Base-by-base conservation (phyloP, 2,329 filamentous ascomycete genomes). In the Cladosporium phlei region DNA sequence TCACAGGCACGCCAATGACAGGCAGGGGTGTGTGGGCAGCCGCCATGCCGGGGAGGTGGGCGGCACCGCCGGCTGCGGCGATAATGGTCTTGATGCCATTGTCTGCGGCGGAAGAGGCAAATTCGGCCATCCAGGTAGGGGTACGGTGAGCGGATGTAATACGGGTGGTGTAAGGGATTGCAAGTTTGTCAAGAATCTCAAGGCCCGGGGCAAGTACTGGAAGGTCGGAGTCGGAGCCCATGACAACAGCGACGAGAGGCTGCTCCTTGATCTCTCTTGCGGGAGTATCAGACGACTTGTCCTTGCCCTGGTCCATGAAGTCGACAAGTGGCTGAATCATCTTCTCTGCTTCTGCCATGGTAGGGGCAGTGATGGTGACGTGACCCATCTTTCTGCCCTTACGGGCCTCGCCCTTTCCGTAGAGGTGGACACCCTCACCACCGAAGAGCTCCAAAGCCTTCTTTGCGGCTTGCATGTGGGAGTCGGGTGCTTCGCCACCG, bases 341-440 rank as follows among this genome's bases (percentile, higher is more conserved):
- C 12, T 76, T 72, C 62, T 86, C 79, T n/a, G 85, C 81, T 57
- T 83, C 76, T 28, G 77, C 70, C 61, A 90, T 80, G 0, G 79
- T 81, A 10, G 78, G 73, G 1, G 82, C 82, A 2, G 86, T 86
- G 28, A 95, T 70, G 1, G 90, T 97, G 56, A 98, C 80, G 66
- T 98, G 93, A 9, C 91, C 91, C 71, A 97, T 97, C 68, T 97
- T 98, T 35, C 93, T 83, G 25, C 88, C 85, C 4, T 87, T 88
- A 58, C 89, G 87, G 20, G 89, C 86, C 37, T 79, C 80, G 9
- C 79, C 80, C 69, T 97, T 97, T 60, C 90, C 90, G 69, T 98
- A 98, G 37, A 96, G 79, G 61, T 98, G 91, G 9, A 96, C 30
- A 8, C 46, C 46, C 20, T 35, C 33, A 10, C 38, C 30, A 16